Conservation (phyloP, 805 yeast species). For the Kluyveromyces nonfermentans region DNA sequence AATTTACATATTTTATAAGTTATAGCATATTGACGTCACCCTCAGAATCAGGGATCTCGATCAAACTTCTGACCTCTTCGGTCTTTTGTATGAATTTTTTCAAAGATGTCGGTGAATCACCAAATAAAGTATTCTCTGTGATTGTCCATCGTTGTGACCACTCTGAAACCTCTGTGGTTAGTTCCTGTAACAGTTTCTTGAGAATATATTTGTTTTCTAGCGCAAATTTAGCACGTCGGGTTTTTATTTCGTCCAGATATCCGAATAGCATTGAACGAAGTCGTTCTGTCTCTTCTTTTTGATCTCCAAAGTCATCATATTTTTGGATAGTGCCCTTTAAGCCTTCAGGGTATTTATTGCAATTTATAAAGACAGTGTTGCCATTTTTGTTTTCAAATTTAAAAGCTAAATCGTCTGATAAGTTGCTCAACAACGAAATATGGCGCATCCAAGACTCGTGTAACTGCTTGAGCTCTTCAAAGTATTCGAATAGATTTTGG, state of each 20-base stretch:
- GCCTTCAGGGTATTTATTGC: background rate
- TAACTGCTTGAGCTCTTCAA: slow-evolving; percentile 4
- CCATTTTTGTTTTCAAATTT: slow-evolving; percentile 17
- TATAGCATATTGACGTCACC: slow-evolving; percentile 5
- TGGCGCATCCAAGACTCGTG: slow-evolving; percentile 12
- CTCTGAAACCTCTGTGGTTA: slow-evolving; percentile 21
- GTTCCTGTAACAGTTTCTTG: slow-evolving; percentile 12
- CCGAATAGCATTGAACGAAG: slow-evolving; percentile 12
- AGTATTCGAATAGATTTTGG: slow-evolving; percentile 2
- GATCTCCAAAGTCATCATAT: slow-evolving; percentile 7
- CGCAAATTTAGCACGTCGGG: slow-evolving; percentile 24
- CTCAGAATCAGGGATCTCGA: slow-evolving; percentile 4
- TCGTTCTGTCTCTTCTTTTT: slow-evolving; percentile 7
- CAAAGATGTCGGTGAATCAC: slow-evolving; percentile 23
- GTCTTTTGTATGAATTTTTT: slow-evolving; percentile 22
- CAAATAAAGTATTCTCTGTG: slow-evolving; percentile 25
- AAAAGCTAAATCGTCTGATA: slow-evolving; percentile 22
- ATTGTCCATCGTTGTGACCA: slow-evolving; percentile 27
- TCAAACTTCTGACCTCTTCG: slow-evolving; percentile 13
- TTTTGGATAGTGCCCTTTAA: slow-evolving; percentile 13
- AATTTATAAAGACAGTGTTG: slow-evolving; percentile 8
- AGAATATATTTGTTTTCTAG: slow-evolving; percentile 24
- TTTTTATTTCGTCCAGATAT: slow-evolving; percentile 21
- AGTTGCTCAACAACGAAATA: slow-evolving; percentile 17
- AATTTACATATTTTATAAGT: no score